These are phyloP conservation scores for Candida sanyaensis DNA, from an alignment of 1,139 yeast genomes.

Conservation along the genomic window DNA sequence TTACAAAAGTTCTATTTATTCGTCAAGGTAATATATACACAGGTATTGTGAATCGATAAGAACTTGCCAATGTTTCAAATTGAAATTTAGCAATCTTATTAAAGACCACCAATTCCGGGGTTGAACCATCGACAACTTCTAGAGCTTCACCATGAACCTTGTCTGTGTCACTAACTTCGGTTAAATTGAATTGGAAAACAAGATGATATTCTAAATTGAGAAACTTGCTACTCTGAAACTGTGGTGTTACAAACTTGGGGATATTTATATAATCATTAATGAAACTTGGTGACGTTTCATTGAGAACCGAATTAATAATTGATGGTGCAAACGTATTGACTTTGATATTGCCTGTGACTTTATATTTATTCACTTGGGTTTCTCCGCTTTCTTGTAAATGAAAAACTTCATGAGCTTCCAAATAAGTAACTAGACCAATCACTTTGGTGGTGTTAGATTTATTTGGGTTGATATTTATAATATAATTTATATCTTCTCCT, in stretches of 20 bases:
- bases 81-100: conserved; percentile 19
- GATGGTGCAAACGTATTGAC: conserved; percentile 37
- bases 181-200: conserved; percentile 40
- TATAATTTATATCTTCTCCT: conserved; percentile 50
- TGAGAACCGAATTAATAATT: conserved; percentile 18
- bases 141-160: conserved; percentile 6
- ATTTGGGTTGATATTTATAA: conserved; percentile 26
- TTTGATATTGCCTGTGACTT: conserved; percentile 40
- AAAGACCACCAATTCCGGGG: conserved; percentile 6
- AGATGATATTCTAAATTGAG: conserved; percentile 41
- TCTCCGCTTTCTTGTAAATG: conserved; percentile 18
- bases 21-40: conserved; percentile 20
- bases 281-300: conserved; percentile 10
- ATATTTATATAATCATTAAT: conserved; percentile 33
- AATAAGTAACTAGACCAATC: conserved; percentile 34
- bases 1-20: neutral
- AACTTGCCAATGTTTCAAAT: conserved; percentile 32
- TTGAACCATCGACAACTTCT: neutral
- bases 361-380: conserved; percentile 29
- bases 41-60: conserved; percentile 37
- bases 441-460: conserved; percentile 24
- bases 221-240: conserved; percentile 38
- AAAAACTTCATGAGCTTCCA: conserved; percentile 45
- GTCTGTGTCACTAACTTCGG: conserved; percentile 21
- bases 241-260: conserved; percentile 35